A percentile compares a stretch with the other conserved stretches of the same genome.
Evolutionary conservation across 1,284 basidiomycete genomes (phyloP).

Genomic region (Trametes sp.): DNA sequence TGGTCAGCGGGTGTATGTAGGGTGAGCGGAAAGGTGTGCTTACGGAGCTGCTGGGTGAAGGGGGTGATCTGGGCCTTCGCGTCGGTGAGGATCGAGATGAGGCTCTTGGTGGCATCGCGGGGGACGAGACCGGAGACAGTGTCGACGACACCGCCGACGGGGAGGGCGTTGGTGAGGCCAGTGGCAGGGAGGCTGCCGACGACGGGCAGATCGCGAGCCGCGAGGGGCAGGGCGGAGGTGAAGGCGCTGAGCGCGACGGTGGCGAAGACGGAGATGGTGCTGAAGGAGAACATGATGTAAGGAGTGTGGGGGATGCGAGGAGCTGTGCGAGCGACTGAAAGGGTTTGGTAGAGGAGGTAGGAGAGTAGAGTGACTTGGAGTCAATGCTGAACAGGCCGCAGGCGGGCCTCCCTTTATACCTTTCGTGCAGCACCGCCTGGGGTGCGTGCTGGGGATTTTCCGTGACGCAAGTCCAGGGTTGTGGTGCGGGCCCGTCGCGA

Average conservation of each 20-base stretch:
- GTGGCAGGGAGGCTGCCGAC: constrained; percentile 18
- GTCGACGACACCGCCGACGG: constrained; percentile 21
- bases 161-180: constrained; percentile 19
- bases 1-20: constrained; percentile 9
- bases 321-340: constrained; percentile 41
- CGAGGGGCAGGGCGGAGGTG: constrained; percentile 32
- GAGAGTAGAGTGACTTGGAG: constrained; percentile 26
- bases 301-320: constrained; percentile 37
- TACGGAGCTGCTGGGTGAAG: constrained; percentile 42
- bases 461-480: constrained; percentile 7
- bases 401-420: constrained; percentile 17
- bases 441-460: background rate
- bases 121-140: background rate
- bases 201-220: constrained; percentile 17
- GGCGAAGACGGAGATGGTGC: constrained; percentile 47
- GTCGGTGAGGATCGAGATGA: constrained; percentile 37
- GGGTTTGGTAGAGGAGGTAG: constrained; percentile 11
- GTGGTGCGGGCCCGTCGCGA: constrained; percentile 5
- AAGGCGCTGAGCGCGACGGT: constrained; percentile 46
- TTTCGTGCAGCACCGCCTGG: background rate
- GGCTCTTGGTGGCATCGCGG: constrained; percentile 29
- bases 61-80: constrained; percentile 37
- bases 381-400: constrained; percentile 26
- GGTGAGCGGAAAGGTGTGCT: constrained; percentile 21
- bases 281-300: constrained; percentile 53